Base-by-base conservation (phyloP, 345 rosid genomes). In the Euphorbia lathyris region DNA sequence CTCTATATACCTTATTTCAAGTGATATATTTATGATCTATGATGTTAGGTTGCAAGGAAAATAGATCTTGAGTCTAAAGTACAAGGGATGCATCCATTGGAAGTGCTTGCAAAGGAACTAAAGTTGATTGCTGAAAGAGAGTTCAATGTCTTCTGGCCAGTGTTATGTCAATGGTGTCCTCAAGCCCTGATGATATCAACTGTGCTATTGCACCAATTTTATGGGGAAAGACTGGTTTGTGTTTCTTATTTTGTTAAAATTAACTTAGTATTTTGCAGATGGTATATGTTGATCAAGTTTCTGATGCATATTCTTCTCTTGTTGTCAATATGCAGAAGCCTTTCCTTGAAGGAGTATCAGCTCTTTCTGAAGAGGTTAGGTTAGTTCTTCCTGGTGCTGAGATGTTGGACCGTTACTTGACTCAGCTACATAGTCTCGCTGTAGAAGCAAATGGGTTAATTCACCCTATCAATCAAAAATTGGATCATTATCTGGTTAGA, bases 181-280 rank as follows among this genome's bases (percentile, higher is more conserved):
- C 92, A 90, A 67, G 87, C 88, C 77, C 68, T 89, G 77, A 83
- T 75, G 78, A 81, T 86, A 48, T 84, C 96, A 29, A 82, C 85
- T 66, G 79, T 79, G 74, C 67, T 78, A 65, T 76, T 94, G 80
- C 96, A 94, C 75, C 87, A 84, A 53, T 85, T 82, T 76, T 94
- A 84, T 78, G 93, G 97, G 82, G 89, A 87, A 88, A 88, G 83
- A 85, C 86, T 94, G 98, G 98, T 94, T 80, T 69, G 93, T 77
- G 67, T 67, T 50, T 47, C 8, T 43, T 47, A n/a, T 58, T 62
- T 73, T 55, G 65, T 65, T 50, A 36, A 60, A 64, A 66, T 69
- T 43, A 19, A 60, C 51, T 6, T 14, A 58, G n/a, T 76, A 10
- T 66, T 58, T 76, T 59, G 58, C 62, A 13, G 32, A 63, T 74